phyloP scores from a whole-genome alignment of 306 rosid species.

The Vigna unguiculata region DNA sequence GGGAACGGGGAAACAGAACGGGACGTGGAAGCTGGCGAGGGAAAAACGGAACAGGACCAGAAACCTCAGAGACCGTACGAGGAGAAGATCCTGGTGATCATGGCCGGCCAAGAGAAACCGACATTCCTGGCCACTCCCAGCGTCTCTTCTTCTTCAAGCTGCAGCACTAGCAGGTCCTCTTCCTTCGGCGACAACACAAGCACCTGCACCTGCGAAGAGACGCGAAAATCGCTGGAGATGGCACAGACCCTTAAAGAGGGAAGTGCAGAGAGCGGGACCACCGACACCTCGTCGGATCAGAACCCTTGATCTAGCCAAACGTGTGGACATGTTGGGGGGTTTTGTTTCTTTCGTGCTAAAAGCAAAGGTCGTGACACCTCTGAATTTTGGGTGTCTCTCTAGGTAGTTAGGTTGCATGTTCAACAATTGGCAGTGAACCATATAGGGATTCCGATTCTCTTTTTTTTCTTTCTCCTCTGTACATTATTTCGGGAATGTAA shows the following conservation, averaged over 20 bases:
- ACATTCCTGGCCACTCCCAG: conserved; percentile 91
- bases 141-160: conserved; percentile 52
- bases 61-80: conserved; percentile 63
- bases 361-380: conserved; percentile 34
- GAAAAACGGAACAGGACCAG: conserved; percentile 46
- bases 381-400: conserved; percentile 29
- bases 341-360: neutral
- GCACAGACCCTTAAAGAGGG: conserved; percentile 40
- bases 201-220: conserved; percentile 57
- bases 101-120: conserved; percentile 92
- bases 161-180: conserved; percentile 53
- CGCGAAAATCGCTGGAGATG: conserved; percentile 49
- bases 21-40: conserved; percentile 73
- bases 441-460: neutral
- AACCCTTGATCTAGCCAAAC: conserved; percentile 41
- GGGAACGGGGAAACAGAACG: conserved; percentile 44
- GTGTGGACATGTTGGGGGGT: neutral
- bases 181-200: conserved; percentile 64
- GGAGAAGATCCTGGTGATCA: conserved; percentile 88
- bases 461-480: conserved; percentile 9
- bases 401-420: conserved; percentile 39
- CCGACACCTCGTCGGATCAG: conserved; percentile 52
- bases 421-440: conserved; percentile 13
- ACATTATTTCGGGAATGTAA: conserved; percentile 69
- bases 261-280: conserved; percentile 25